Evolutionary conservation across 1,139 yeast genomes (phyloP).

Genomic region (Arxiozyma slooffiae): DNA sequence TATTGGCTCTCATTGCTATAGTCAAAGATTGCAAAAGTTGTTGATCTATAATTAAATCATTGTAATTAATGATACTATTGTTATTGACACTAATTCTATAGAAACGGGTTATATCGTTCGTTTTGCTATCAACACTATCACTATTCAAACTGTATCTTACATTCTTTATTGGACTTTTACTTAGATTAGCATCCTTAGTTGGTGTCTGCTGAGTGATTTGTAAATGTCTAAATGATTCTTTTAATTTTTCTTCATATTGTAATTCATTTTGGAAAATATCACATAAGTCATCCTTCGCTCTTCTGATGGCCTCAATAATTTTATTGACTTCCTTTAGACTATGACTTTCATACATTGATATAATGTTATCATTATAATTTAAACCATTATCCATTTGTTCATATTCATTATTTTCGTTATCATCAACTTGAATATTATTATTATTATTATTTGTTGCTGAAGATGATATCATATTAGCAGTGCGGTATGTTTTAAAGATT

Average conservation of each 20-base stretch:
- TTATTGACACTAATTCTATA: neutral
- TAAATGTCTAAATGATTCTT: conserved; percentile 40
- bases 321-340: conserved; percentile 49
- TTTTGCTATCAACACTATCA: neutral
- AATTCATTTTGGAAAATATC: conserved; percentile 36
- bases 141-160: conserved; percentile 22
- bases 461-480: neutral
- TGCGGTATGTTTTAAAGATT: conserved; percentile 17
- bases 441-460: neutral
- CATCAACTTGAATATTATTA: neutral
- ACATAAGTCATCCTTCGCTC: conserved; percentile 54
- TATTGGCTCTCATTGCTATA: conserved; percentile 25
- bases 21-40: conserved; percentile 21
- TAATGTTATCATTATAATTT: conserved; percentile 10
- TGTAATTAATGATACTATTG: neutral
- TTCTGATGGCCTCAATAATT: conserved; percentile 48
- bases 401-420: neutral
- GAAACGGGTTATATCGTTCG: neutral
- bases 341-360: conserved; percentile 42
- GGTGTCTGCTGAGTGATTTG: conserved; percentile 26
- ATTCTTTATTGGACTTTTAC: conserved; percentile 22
- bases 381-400: neutral
- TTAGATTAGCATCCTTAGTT: conserved; percentile 16
- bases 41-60: conserved; percentile 17
- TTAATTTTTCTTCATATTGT: conserved; percentile 37